Evolutionary conservation across 108 stramenopile species (phyloP), one percentile per base, ranked within the genome.

Genomic region (Nitzschia inconspicua): DNA sequence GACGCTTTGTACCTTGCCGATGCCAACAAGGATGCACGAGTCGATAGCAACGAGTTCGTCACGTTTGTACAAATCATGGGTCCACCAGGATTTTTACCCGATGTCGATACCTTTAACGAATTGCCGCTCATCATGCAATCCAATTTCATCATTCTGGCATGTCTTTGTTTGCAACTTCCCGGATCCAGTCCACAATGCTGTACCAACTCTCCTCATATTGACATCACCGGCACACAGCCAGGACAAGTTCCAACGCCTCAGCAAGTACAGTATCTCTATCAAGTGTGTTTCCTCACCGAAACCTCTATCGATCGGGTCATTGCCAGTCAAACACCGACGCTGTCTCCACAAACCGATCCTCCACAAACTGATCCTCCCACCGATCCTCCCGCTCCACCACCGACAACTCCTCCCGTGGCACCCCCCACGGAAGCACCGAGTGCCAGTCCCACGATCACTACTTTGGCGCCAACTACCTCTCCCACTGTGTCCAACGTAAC

Each of bases 101-200:
- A 39, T 50, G 50, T 24, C 0, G 49, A 57, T 9, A n/a, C 8
- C 37, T 73, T 60, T 32, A 30, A 57, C 3, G 65, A 75, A 13
- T 47, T 82, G 56, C 65, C 66, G 5, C 14, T 51, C 3, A 52
- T 44, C 44, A 56, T 64, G 24, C 42, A 53, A 44, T 44, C 51
- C 22, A 68, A 57, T 47, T 79, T 83, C 50, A 23, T 59, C 0
- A 47, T 44, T 19, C 39, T 76, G 63, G 50, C 77, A 11, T 83
- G 77, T 51, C 44, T 83, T 24, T 83, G 82, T 65, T 44, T 70
- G 32, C 68, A 70, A 53, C 19, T 24, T n/a, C 46, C 43, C 5
- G 70, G 25, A 6, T 46, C 37, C 10, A 63, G 53, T 31, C 35
- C 50, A 14, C 10, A 63, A n/a, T 82, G 80, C 52, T 77, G 76